Percentiles rank a stretch among this genome's conserved stretches.
Evolutionary conservation across 441 rosid species (phyloP).

Genomic region (Sinapis alba): DNA sequence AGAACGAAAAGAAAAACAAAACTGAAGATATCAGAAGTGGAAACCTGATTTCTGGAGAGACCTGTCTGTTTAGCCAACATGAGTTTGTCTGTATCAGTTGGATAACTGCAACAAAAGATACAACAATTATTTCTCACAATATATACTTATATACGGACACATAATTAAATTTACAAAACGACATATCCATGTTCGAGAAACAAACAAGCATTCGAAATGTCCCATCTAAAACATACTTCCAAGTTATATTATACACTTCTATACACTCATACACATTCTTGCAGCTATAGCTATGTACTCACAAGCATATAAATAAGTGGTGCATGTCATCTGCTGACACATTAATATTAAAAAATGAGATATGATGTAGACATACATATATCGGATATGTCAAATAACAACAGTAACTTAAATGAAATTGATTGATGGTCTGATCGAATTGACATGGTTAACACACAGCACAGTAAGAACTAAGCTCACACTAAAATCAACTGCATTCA

Average conservation of each 20-base stretch:
- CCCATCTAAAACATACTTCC: slow-evolving; percentile 37
- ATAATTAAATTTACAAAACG: slow-evolving; percentile 28
- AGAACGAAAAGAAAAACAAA: background rate
- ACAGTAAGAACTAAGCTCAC: slow-evolving; percentile 8
- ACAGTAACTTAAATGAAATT: background rate
- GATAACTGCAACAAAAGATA: slow-evolving; percentile 61
- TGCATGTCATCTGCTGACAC: slow-evolving; percentile 20
- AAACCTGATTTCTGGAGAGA: slow-evolving; percentile 84
- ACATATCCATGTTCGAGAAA: slow-evolving; percentile 30
- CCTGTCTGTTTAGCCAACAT: slow-evolving; percentile 93
- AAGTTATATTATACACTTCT: slow-evolving; percentile 21
- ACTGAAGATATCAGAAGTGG: slow-evolving; percentile 25
- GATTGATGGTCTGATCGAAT: slow-evolving; percentile 3
- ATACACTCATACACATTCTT: background rate
- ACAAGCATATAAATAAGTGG: slow-evolving; percentile 16
- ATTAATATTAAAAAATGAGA: slow-evolving; percentile 16
- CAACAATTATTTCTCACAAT: slow-evolving; percentile 5
- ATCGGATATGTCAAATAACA: slow-evolving; percentile 5
- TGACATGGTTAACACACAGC: background rate
- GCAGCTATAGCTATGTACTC: slow-evolving; percentile 21
- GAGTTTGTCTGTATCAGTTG: slow-evolving; percentile 86
- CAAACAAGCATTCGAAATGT: slow-evolving; percentile 39
- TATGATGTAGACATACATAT: slow-evolving; percentile 7
- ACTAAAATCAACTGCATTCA: background rate
- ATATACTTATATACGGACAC: slow-evolving; percentile 4